phyloP scores from a whole-genome alignment of 1,284 basidiomycete genomes.

The Apiotrichum domesticum region DNA sequence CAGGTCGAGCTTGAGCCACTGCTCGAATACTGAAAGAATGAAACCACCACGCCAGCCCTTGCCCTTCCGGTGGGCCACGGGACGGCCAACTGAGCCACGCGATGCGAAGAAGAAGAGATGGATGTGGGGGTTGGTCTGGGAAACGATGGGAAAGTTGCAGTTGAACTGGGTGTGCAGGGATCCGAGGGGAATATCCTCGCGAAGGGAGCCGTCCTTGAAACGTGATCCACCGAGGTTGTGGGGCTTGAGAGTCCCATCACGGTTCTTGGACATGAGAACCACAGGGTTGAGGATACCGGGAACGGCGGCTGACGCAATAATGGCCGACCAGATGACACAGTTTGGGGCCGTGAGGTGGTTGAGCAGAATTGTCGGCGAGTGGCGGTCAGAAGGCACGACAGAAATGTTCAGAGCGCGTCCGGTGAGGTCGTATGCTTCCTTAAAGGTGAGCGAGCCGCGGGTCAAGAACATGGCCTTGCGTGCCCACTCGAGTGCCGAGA shows the following conservation, averaged over 20 bases:
- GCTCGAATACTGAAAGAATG: constrained; percentile 80
- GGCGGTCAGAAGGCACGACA: constrained; percentile 88
- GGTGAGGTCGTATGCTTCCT: constrained; percentile 87
- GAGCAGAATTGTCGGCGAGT: constrained; percentile 91
- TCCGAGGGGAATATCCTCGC: constrained; percentile 91
- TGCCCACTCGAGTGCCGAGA: constrained; percentile 88
- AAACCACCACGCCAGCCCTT: constrained; percentile 88
- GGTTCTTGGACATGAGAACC: constrained; percentile 87
- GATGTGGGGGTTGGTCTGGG: constrained; percentile 91
- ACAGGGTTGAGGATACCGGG: constrained; percentile 51
- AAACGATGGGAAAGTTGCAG: constrained; percentile 91
- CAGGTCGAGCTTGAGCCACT: constrained; percentile 87
- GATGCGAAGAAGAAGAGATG: constrained; percentile 98
- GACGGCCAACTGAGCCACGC: constrained; percentile 74
- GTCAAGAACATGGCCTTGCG: constrained; percentile 85
- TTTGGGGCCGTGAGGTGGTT: constrained; percentile 96
- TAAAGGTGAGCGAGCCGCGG: constrained; percentile 88
- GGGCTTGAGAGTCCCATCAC: constrained; percentile 73
- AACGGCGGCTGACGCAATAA: constrained; percentile 46
- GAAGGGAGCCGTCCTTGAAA: constrained; percentile 84
- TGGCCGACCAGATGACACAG: constrained; percentile 57
- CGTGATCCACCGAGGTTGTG: constrained; percentile 86
- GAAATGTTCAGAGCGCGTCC: constrained; percentile 88
- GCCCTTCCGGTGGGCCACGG: constrained; percentile 28
- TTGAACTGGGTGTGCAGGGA: constrained; percentile 90